Conservation (phyloP, 768 basidiomycete genomes). For the Lactifluus hygrophoroides region DNA sequence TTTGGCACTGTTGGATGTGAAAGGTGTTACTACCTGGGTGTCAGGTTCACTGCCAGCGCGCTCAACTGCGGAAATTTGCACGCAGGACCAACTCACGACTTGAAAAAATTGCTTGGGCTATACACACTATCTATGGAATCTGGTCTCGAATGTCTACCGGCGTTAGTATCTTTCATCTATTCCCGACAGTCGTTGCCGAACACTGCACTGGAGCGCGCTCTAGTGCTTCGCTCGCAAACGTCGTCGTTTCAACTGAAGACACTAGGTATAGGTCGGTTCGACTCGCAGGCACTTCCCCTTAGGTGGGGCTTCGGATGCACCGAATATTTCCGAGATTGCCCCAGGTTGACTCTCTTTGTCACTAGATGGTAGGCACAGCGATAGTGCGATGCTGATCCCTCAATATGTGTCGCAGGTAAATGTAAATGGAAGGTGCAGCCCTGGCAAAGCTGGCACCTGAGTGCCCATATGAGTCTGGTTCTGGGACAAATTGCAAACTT, state of each 20-base stretch:
- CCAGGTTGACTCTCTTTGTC: background rate
- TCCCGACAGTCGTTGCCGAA: background rate
- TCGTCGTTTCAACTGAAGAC: background rate
- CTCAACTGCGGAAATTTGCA: background rate
- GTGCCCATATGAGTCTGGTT: background rate
- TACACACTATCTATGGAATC: background rate
- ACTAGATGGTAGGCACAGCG: background rate
- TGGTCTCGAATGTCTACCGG: background rate
- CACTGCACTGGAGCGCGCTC: background rate
- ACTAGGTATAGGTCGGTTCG: background rate
- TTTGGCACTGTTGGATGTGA: too few species aligned
- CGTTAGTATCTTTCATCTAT: background rate
- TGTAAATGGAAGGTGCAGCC: background rate
- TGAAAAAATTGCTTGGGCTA: background rate
- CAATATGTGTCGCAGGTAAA: background rate
- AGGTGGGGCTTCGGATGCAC: background rate
- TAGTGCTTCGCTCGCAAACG: background rate
- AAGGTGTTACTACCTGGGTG: background rate
- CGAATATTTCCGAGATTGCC: background rate
- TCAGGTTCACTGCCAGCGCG: background rate
- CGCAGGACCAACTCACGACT: background rate
- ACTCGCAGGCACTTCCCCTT: background rate
- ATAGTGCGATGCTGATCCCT: background rate
- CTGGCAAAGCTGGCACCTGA: background rate
- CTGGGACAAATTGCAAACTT: background rate